A percentile compares a stretch with the other conserved stretches of the same genome.
Conservation (phyloP, 169 alveolate genomes). For the Ichthyophthirius multifiliis region DNA sequence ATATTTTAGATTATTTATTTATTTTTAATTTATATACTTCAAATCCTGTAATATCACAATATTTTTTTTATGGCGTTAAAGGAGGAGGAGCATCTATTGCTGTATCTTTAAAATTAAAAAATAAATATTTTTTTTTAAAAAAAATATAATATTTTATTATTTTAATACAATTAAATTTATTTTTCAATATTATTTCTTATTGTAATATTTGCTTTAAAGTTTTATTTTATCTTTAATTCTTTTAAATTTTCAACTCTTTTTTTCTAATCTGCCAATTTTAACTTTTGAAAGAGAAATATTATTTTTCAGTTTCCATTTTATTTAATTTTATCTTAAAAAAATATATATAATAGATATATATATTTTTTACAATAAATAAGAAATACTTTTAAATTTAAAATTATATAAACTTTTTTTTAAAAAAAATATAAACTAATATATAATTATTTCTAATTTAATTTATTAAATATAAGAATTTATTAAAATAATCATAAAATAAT, state of each 20-base stretch:
- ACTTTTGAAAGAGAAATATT: background rate
- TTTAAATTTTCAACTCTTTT: background rate
- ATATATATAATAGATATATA: no score
- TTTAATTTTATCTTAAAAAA: background rate
- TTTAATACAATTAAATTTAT: background rate
- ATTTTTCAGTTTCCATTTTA: constrained; percentile 5
- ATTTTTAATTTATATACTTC: background rate
- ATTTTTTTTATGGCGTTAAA: background rate
- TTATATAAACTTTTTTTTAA: no score
- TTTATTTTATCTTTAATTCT: background rate
- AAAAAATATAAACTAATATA: no score
- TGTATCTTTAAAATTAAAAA: background rate
- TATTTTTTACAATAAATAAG: no score
- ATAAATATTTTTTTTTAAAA: background rate
- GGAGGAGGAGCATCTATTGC: constrained; percentile 7
- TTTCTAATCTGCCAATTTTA: background rate
- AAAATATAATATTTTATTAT: background rate
- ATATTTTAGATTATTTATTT: background rate
- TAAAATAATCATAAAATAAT: no score
- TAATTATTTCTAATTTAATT: no score
- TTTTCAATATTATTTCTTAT: background rate
- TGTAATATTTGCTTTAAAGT: background rate
- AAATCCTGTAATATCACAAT: background rate
- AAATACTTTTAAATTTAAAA: no score
- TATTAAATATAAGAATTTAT: no score